phyloP scores from a whole-genome alignment of 2,329 filamentous ascomycete genomes.

The Tothia fuscella region DNA sequence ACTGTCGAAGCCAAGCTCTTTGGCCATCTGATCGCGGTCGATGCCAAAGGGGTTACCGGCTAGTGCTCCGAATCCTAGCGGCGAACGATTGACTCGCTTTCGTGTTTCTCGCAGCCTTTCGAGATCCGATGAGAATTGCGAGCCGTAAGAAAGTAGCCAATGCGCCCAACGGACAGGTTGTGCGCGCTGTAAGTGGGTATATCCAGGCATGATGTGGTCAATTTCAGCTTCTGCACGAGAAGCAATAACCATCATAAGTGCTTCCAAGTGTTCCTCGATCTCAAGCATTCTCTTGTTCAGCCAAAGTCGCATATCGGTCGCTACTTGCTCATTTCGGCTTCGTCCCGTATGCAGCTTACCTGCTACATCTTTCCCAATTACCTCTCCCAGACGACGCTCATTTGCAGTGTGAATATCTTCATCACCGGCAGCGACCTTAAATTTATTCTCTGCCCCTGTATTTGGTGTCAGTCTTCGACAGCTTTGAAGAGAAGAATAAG shows the following conservation, averaged over 20 bases:
- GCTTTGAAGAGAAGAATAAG: no score
- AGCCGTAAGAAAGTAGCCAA: constrained; percentile 66
- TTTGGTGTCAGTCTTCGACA: no score
- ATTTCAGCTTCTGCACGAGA: constrained; percentile 62
- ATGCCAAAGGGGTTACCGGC: constrained; percentile 75
- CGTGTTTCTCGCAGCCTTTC: constrained; percentile 64
- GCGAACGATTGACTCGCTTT: constrained; percentile 58
- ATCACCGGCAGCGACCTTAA: no score
- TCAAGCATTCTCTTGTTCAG: constrained; percentile 59
- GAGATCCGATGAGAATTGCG: constrained; percentile 60
- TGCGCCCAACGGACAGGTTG: constrained; percentile 73
- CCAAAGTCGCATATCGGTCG: constrained; percentile 85
- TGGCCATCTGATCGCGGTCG: constrained; percentile 65
- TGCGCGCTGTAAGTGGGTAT: constrained; percentile 77
- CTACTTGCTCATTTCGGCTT: constrained; percentile 82
- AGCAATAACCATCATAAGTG: constrained; percentile 57
- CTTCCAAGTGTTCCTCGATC: constrained; percentile 56
- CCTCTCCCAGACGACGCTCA: constrained; percentile 51
- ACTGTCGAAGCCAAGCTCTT: constrained; percentile 69
- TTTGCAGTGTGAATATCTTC: constrained; percentile 46
- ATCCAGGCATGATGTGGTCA: constrained; percentile 72
- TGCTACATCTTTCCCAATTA: constrained; percentile 74
- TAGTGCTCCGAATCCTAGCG: constrained; percentile 64
- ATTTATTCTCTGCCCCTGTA: no score
- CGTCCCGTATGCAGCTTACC: constrained; percentile 85